Evolutionary conservation across 2,329 filamentous ascomycete genomes (phyloP), one percentile per base, ranked within the genome.

Genomic region (Scedosporium aurantiacum): DNA sequence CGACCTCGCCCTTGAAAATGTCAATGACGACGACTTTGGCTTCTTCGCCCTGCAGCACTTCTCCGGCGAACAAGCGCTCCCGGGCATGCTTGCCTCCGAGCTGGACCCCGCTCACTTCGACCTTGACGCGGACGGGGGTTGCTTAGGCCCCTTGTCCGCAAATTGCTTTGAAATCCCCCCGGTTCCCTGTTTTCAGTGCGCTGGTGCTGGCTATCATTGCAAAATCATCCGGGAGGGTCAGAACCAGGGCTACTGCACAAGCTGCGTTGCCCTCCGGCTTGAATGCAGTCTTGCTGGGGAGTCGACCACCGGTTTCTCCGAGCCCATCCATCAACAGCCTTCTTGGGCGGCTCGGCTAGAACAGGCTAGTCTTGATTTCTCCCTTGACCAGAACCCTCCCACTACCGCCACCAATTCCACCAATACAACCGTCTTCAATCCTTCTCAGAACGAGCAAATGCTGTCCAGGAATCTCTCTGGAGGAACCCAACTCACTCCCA

Each of bases 1-100:
- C 66, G 79, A 81, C 62, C 74, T 85, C 16, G 78, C 80, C 40
- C 74, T 85, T 61, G 81, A 76, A 43, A 80, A 83, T 65, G 75
- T 79, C 57, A 77, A 79, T n/a, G 80, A 80, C 45, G 82, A 85
- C 64, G 81, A 84, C 69, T 82, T 82, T 67, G 80, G 81, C 52
- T 84, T 82, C 67, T 80, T 78, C 71, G 82, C 82, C 63, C 73
- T 86, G 4, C 77, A 85, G 65, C 82, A 85, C 67, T 86, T 80
- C 66, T 76, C 67, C 70, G 74, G 70, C 66, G 73, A 69, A 61
- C 72, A 69, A 70, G 74, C 72, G 68, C 71, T 73, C 56, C 66
- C 67, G 4, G 62, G 66, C 7, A 37, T 64, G 40, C 62, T 41
- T 21, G 57, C 43, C 23, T 27, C 8, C 40, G 41, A 43, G 27